These are phyloP conservation scores for Cyberlindnera subsufficiens DNA, from an alignment of 805 yeast species.

Conservation along the genomic window DNA sequence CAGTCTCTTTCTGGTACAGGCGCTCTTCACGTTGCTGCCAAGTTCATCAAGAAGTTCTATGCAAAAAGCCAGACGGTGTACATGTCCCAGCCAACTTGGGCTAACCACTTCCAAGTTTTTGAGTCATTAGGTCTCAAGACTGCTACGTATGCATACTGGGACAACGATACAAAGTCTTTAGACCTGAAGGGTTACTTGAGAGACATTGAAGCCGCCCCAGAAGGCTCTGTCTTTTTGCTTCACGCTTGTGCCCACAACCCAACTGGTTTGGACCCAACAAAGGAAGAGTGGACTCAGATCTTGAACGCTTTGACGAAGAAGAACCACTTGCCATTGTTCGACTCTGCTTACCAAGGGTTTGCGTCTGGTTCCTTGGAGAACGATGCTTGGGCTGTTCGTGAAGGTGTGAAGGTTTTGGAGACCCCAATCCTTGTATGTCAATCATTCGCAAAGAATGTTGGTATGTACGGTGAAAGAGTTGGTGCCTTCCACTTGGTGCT, in stretches of 20 bases:
- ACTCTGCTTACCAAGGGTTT: conserved; percentile 96
- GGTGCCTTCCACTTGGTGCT: conserved; percentile 84
- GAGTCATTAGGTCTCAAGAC: conserved; percentile 61
- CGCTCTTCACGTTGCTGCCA: conserved; percentile 85
- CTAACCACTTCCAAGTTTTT: conserved; percentile 86
- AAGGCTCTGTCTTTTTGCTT: conserved; percentile 73
- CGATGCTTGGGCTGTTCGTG: conserved; percentile 74
- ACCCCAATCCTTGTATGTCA: conserved; percentile 77
- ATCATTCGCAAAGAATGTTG: conserved; percentile 94
- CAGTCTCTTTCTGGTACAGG: conserved; percentile 88
- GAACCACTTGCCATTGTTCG: conserved; percentile 78
- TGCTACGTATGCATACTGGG: conserved; percentile 81
- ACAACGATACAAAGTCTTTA: conserved; percentile 60
- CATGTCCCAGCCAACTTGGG: conserved; percentile 94
- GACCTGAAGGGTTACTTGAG: conserved; percentile 63
- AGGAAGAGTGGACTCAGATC: conserved; percentile 73
- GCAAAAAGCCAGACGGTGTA: conserved; percentile 45
- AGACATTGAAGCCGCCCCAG: conserved; percentile 60
- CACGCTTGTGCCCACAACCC: conserved; percentile 99
- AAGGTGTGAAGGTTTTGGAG: conserved; percentile 45
- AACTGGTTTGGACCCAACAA: conserved; percentile 90
- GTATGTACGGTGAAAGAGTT: conserved; percentile 96
- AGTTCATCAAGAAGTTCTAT: conserved; percentile 30
- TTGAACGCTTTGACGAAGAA: conserved; percentile 53
- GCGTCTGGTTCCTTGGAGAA: conserved; percentile 81